Conservation (phyloP, 805 yeast genomes). For the Saccharomycopsis fibuligera region DNA sequence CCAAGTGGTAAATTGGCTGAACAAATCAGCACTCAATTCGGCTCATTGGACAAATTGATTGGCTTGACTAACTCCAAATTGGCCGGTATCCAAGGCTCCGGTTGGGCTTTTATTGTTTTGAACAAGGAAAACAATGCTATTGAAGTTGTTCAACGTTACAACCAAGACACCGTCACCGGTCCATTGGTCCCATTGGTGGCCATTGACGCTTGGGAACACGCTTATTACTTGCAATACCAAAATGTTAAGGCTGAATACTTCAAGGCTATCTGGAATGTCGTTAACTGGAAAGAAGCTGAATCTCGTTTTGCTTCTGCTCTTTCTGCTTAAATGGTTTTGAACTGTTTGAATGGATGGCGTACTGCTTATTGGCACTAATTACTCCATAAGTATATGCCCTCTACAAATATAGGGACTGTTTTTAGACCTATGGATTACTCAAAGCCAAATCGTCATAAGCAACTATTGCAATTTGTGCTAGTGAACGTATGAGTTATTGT, state of each 20-base stretch:
- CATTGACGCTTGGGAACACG: constrained; percentile 96
- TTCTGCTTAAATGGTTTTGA: neutral
- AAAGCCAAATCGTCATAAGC: no score
- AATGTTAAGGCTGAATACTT: constrained; percentile 89
- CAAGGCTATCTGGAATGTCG: constrained; percentile 89
- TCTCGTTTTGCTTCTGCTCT: constrained; percentile 44
- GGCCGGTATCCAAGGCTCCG: constrained; percentile 91
- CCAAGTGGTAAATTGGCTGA: constrained; percentile 50
- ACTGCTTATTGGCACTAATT: neutral
- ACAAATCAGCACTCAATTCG: constrained; percentile 59
- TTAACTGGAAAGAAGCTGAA: constrained; percentile 90
- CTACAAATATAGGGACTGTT: no score
- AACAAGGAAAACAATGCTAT: constrained; percentile 67
- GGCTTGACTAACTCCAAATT: constrained; percentile 57
- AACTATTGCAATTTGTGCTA: no score
- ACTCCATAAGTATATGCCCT: no score
- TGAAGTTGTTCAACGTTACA: constrained; percentile 74
- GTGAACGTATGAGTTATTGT: no score
- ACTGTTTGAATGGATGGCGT: no score
- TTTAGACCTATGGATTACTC: no score
- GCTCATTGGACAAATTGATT: constrained; percentile 65
- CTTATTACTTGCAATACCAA: constrained; percentile 89
- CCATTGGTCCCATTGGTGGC: constrained; percentile 69
- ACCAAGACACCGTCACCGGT: constrained; percentile 82
- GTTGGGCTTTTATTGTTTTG: constrained; percentile 90